A percentile compares a stretch with the other conserved stretches of the same genome.
These are phyloP conservation scores for Neopestalotiopsis clavispora DNA, from an alignment of 2,329 filamentous ascomycete genomes.

Conservation along the genomic window DNA sequence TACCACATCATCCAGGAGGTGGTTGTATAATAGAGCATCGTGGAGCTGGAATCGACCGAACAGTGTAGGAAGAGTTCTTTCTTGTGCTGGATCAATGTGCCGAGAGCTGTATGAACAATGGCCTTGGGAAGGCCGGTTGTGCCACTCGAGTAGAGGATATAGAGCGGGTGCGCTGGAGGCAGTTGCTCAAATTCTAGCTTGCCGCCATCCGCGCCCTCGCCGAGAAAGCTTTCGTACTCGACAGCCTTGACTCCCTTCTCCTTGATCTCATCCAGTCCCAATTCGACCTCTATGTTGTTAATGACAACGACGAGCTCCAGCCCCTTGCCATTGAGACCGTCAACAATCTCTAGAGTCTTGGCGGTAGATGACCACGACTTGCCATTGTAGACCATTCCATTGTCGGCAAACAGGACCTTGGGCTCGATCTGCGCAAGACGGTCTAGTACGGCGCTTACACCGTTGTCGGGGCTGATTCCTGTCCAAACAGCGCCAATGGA, in stretches of 20 bases:
- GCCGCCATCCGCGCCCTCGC: constrained; percentile 43
- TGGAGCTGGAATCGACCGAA: constrained; percentile 73
- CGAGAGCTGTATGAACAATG: constrained; percentile 89
- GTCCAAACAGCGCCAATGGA: constrained; percentile 91
- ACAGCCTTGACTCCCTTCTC: constrained; percentile 44
- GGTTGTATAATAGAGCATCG: constrained; percentile 92
- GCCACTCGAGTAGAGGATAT: constrained; percentile 91
- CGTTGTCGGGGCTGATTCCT: constrained; percentile 89
- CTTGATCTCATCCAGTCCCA: constrained; percentile 47
- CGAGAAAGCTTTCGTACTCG: constrained; percentile 52
- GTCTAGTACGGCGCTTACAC: constrained; percentile 89
- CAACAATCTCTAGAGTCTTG: constrained; percentile 80
- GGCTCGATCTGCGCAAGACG: constrained; percentile 85
- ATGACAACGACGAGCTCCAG: constrained; percentile 78
- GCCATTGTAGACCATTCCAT: constrained; percentile 88
- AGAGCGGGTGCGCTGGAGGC: constrained; percentile 84
- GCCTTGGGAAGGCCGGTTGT: constrained; percentile 90
- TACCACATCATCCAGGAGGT: constrained; percentile 99
- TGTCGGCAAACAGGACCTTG: constrained; percentile 82
- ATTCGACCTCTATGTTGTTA: constrained; percentile 60
- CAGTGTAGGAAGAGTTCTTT: constrained; percentile 93
- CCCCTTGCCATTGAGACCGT: constrained; percentile 61
- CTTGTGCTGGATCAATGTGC: constrained; percentile 93
- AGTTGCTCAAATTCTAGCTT: constrained; percentile 75
- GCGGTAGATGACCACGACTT: constrained; percentile 80